These are phyloP conservation scores for Sistotremastrum niveocremeum DNA, from an alignment of 768 basidiomycete genomes.

Conservation along the genomic window DNA sequence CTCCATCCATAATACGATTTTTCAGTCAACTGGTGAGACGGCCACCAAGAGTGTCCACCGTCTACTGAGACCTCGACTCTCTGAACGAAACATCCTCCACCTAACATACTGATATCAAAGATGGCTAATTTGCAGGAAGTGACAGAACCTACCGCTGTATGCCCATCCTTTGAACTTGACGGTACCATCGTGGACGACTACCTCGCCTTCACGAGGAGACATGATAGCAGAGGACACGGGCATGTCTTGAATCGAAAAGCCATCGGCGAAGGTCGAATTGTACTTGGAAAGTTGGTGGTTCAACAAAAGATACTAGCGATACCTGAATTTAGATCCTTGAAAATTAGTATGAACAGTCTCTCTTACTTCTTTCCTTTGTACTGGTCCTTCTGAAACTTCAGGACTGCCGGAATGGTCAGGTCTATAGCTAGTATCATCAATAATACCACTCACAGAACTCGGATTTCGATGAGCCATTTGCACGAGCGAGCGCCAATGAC, in stretches of 20 bases:
- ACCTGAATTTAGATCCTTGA: background rate
- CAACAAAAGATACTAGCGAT: background rate
- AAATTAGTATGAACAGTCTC: background rate
- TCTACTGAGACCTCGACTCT: constrained; percentile 41
- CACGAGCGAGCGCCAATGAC: constrained; percentile 41
- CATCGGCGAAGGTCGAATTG: constrained; percentile 36
- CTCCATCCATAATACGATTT: constrained; percentile 30
- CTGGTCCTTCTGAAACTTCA: constrained; percentile 39
- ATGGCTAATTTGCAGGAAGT: too few species aligned
- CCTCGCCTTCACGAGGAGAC: constrained; percentile 28
- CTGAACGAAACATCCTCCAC: constrained; percentile 39
- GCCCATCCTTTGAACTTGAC: constrained; percentile 31
- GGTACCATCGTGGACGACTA: constrained; percentile 34
- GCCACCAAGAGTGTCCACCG: constrained; percentile 11
- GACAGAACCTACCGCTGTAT: constrained; percentile 19
- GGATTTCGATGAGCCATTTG: constrained; percentile 42
- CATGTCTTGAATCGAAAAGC: constrained; percentile 45
- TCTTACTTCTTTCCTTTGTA: constrained; percentile 35
- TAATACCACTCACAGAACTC: constrained; percentile 21
- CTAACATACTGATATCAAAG: constrained; percentile 8
- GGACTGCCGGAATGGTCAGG: constrained; percentile 33
- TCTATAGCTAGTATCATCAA: constrained; percentile 11
- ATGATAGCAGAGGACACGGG: constrained; percentile 44
- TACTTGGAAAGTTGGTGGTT: constrained; percentile 33
- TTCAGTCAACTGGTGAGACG: background rate